These are phyloP conservation scores for Fraxinus dipetala DNA, from an alignment of 305 asterid genomes.

Conservation along the genomic window DNA sequence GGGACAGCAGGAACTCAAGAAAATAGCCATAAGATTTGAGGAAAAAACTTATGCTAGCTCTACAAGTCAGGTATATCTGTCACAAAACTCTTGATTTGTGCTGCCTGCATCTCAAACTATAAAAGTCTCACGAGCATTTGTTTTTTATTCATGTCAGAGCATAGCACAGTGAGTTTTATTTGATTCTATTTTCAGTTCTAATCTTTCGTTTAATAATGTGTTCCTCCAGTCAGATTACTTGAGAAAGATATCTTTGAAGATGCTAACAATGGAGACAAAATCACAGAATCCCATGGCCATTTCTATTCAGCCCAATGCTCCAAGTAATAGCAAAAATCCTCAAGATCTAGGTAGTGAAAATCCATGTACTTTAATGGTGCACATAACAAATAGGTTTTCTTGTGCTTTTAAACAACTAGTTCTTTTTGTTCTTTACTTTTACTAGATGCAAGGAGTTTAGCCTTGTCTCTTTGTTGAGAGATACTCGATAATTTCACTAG, in stretches of 20 bases:
- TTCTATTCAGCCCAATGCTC: slow-evolving; percentile 44
- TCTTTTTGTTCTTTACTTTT: not conserved
- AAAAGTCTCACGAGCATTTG: not conserved
- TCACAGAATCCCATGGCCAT: slow-evolving; percentile 44
- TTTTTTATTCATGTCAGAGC: not conserved
- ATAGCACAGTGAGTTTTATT: not conserved
- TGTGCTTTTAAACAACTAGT: not conserved
- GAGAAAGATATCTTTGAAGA: slow-evolving; percentile 55
- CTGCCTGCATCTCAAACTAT: slow-evolving; percentile 4
- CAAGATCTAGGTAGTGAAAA: slow-evolving; percentile 47
- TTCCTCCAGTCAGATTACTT: slow-evolving; percentile 60
- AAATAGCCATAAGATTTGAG: slow-evolving; percentile 67
- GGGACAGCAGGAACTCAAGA: slow-evolving; percentile 61
- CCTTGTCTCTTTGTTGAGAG: not conserved
- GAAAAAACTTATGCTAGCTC: slow-evolving; percentile 65
- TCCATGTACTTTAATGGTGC: slow-evolving; percentile 5
- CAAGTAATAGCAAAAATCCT: slow-evolving; percentile 41
- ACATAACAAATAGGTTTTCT: not conserved
- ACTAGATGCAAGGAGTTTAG: not conserved
- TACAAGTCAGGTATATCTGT: slow-evolving; percentile 54
- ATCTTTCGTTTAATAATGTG: slow-evolving; percentile 8
- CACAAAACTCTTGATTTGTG: slow-evolving; percentile 11
- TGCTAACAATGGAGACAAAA: slow-evolving; percentile 58
- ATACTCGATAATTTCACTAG: not conserved
- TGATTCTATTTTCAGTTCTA: not conserved